Evolutionary conservation across 192 early-diverging fungal species (phyloP).

Genomic region (Mortierella hygrophila): DNA sequence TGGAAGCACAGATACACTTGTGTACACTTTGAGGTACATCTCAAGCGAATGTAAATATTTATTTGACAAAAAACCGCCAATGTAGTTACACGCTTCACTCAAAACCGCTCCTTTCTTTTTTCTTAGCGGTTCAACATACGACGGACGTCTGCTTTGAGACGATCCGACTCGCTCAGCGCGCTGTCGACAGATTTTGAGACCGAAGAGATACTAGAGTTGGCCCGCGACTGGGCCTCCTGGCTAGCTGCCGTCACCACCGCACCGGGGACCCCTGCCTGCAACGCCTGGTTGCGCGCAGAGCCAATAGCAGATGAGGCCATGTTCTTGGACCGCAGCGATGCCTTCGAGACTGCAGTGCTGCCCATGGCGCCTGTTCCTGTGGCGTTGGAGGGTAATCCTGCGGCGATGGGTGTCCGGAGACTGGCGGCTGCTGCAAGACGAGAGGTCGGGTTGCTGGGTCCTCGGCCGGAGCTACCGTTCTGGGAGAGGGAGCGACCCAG

Average conservation of each 20-base stretch:
- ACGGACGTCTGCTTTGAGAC: conserved; percentile 43
- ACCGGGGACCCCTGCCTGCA: conserved; percentile 27
- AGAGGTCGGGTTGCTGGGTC: conserved; percentile 22
- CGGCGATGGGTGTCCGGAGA: conserved; percentile 47
- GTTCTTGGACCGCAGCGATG: conserved; percentile 31
- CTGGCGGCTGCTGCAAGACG: conserved; percentile 37
- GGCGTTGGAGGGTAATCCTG: conserved; percentile 38
- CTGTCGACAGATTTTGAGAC: conserved; percentile 32
- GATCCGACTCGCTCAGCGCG: conserved; percentile 44
- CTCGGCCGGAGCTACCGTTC: not conserved
- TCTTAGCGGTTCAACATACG: conserved; percentile 45
- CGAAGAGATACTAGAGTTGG: conserved; percentile 43
- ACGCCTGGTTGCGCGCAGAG: conserved; percentile 29
- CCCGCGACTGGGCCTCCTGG: conserved; percentile 34
- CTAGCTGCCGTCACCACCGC: conserved; percentile 36
- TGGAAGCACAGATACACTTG: too few relatives aligned
- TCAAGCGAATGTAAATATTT: too few relatives aligned
- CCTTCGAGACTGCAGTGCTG: conserved; percentile 36
- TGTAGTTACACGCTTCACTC: too few relatives aligned
- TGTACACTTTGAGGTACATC: too few relatives aligned
- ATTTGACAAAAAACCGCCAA: too few relatives aligned
- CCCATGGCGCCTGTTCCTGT: conserved; percentile 45
- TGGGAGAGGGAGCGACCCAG: conserved; percentile 23
- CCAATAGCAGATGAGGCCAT: conserved; percentile 51
- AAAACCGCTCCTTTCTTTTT: too few relatives aligned